Evolutionary conservation across 805 yeast genomes (phyloP), one percentile per base, ranked within the genome.

Genomic region (Candida loeiensis): DNA sequence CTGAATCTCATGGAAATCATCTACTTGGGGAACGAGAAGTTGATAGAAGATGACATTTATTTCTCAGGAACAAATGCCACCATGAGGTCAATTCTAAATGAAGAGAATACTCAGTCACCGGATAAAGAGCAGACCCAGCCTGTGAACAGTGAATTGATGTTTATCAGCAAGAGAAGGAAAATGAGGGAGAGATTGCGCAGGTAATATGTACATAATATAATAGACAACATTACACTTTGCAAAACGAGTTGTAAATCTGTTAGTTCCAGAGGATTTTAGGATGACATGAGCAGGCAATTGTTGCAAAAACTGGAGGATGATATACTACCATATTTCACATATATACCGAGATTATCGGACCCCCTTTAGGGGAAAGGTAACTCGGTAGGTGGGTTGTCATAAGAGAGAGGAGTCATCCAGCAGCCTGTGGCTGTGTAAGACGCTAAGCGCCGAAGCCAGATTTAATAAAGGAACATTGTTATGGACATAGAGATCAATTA

Each of bases 1-100:
- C 95, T 93, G 21, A 82, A 82, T 48, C 58, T 76, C 13, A 74
- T 87, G 73, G 81, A 82, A 54, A 74, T 87, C 22, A 62, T 87
- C 21, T 85, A 83, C 54, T 67, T 85, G 46, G 95, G 95, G 5
- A 82, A 77, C 50, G 88, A 82, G 43, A 86, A 82, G 45, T 65
- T 83, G 45, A 75, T 83, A 18, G 82, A 80, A 47, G 75, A 74
- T 37, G 80, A 77, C 30, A 71, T 74, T 25, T 71, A 74, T 43
- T 73, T 69, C 43, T 61, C 64, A 4, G 71, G 55, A 56, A 68
- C 55, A 54, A 65, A 50, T 8, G 55, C 63, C 32, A 56, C 60
- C 4, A 47, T 58, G 32, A 47, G 55, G 44, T 45, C 55, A 8
- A 51, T 50, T 9, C 34, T 56, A 24, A 49, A 51, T 11, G 50